A percentile compares a stretch with the other conserved stretches of the same genome.
phyloP scores from a whole-genome alignment of 2,329 filamentous ascomycete genomes.

The Botrytis sinoallii region DNA sequence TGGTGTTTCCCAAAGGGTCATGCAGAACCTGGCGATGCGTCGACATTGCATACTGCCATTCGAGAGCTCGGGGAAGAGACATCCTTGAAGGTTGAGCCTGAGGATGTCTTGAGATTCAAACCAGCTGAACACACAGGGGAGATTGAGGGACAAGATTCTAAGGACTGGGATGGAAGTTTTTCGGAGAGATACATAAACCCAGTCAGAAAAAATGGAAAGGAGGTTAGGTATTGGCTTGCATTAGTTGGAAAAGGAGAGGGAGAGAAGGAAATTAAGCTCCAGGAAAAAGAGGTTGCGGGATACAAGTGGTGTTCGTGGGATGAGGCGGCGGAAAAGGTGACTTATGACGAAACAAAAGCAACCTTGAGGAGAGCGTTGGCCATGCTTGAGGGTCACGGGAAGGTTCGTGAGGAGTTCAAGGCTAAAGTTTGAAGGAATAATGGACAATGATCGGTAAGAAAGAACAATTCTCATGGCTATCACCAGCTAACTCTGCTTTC shows the following conservation, averaged over 20 bases:
- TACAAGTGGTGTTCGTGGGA: conserved; percentile 26
- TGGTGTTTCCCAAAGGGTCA: conserved; percentile 30
- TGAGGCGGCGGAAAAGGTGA: conserved; percentile 20
- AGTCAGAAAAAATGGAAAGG: conserved; percentile 22
- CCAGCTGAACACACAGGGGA: not conserved
- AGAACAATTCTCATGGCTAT: not conserved
- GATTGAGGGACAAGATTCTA: conserved; percentile 14
- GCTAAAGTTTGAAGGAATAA: not conserved
- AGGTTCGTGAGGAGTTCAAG: not conserved
- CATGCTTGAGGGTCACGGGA: not conserved
- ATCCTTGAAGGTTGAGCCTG: conserved; percentile 6
- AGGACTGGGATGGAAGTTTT: conserved; percentile 18
- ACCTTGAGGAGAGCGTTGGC: conserved; percentile 20
- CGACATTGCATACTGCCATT: conserved; percentile 18
- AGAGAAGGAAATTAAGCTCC: conserved; percentile 21
- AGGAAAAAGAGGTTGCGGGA: conserved; percentile 26
- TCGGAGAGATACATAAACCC: conserved; percentile 22
- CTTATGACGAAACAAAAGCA: conserved; percentile 22
- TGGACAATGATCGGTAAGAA: not conserved
- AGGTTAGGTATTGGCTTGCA: conserved; percentile 24
- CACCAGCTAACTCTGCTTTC: not conserved
- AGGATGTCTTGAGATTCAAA: conserved; percentile 17
- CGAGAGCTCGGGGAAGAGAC: conserved; percentile 28
- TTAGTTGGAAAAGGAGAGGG: conserved; percentile 13
- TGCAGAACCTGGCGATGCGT: conserved; percentile 21